Evolutionary conservation across 2,329 filamentous ascomycete genomes (phyloP), one percentile per base, ranked within the genome.

Genomic region (Cordyceps cicadae): DNA sequence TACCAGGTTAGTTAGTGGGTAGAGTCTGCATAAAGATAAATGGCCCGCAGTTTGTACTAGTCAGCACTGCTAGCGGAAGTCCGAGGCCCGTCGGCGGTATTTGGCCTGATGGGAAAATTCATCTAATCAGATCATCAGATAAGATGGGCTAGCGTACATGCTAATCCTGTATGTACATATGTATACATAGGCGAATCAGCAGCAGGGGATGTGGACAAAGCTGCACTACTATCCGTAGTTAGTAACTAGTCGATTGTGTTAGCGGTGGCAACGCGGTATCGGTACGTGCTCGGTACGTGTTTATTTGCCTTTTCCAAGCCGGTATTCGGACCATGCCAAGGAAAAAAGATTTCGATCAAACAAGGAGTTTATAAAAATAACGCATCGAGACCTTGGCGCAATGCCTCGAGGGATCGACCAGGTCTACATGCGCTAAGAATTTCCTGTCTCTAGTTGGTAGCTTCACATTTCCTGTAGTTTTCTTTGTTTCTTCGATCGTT

Each of bases 111-210:
- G 7, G 43, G 19, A 46, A 26, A 7, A 49, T 43, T 62, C 69
- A 75, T 74, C 70, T 76, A 74, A 76, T 76, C 73, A 73, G 74
- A 76, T 76, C 66, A 76, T 76, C 74, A 70, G 74, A 76, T 76
- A 74, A 76, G 74, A 76, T 76, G 61, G 61, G 53, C 55, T 45
- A 52, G 48, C 34, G 21, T 19, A 43, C 24, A 24, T 24, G 4
- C 24, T 24, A 24, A 4, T 4, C 24, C 24, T 24, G 24, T 24
- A 24, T 24, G 24, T 4, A 24, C 24, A 24, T 24, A 24, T 24
- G 24, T 24, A 24, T 4, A 4, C 4, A 24, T n/a, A n/a, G 8
- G 24, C 12, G 34, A 7, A 24, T 24, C 29, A n/a, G 14, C 54
- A 57, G 8, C 34, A 37, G 14, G 43, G 39, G 24, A 34, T 5